Percentiles rank a stretch among this genome's conserved stretches.
Conservation (phyloP, 371 early-diverging fungal species). For the Actinomucor elegans region DNA sequence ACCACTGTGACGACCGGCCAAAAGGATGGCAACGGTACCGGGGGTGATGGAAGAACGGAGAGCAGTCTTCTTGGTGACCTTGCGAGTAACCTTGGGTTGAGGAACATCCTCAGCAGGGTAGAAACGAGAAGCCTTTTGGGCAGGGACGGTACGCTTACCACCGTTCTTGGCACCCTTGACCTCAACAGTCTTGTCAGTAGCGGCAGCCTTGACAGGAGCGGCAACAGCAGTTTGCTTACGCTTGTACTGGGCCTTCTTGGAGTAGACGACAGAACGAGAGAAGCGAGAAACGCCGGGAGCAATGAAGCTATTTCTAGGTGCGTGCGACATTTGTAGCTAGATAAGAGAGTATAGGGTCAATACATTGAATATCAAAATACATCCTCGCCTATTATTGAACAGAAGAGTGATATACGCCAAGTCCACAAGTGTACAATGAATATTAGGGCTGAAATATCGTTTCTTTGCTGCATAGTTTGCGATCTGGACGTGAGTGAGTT, state of each 20-base stretch:
- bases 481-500: no score
- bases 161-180: slow-evolving; percentile 88
- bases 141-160: slow-evolving; percentile 71
- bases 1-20: slow-evolving; percentile 97
- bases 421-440: no score
- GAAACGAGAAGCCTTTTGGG: slow-evolving; percentile 77
- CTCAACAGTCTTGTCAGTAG: slow-evolving; percentile 68
- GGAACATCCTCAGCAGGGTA: slow-evolving; percentile 88
- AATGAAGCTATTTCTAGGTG: slow-evolving; percentile 78
- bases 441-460: no score
- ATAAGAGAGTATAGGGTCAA: background rate
- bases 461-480: no score
- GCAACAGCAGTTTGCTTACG: slow-evolving; percentile 60
- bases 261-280: slow-evolving; percentile 79
- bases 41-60: slow-evolving; percentile 93
- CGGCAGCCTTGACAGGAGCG: slow-evolving; percentile 52
- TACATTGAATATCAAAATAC: no score
- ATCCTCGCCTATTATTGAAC: no score
- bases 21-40: slow-evolving; percentile 95
- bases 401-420: no score
- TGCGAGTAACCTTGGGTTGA: slow-evolving; percentile 79
- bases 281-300: slow-evolving; percentile 82
- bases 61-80: slow-evolving; percentile 71
- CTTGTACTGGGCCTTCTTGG: slow-evolving; percentile 88
- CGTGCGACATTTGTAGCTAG: slow-evolving; percentile 54